These are phyloP conservation scores for Coccomyxa sp. DNA, from an alignment of 139 green algal genomes.

Conservation along the genomic window DNA sequence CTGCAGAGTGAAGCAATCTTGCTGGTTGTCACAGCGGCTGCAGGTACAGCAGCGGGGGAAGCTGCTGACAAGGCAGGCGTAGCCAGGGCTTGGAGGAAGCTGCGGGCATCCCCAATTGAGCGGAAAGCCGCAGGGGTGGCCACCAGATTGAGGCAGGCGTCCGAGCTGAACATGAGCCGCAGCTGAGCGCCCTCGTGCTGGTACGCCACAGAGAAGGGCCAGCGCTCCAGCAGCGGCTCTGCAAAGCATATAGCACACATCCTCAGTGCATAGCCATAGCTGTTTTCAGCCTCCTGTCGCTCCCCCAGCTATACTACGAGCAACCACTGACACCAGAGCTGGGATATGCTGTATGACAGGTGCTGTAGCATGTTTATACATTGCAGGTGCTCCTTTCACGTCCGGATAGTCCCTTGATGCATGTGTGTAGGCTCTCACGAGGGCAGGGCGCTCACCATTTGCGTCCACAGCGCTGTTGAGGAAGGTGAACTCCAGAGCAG, in stretches of 20 bases:
- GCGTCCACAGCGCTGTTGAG: constrained; percentile 36
- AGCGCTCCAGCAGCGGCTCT: constrained; percentile 30
- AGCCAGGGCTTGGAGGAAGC: constrained; percentile 21
- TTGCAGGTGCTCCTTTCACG: too few species aligned
- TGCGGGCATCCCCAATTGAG: constrained; percentile 31
- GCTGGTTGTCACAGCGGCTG: too few species aligned
- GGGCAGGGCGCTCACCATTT: constrained; percentile 27
- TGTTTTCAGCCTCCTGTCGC: not conserved
- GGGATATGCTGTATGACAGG: too few species aligned
- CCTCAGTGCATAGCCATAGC: not conserved
- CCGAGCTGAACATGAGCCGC: constrained; percentile 14
- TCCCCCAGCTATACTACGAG: too few species aligned
- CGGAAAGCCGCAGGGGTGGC: constrained; percentile 29
- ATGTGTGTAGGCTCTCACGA: too few species aligned
- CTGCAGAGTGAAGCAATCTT: too few species aligned
- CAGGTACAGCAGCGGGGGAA: too few species aligned
- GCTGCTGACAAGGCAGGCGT: not conserved
- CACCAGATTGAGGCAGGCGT: constrained; percentile 18
- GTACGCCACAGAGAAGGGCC: constrained; percentile 18
- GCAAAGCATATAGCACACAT: not conserved
- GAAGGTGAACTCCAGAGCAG: constrained; percentile 24
- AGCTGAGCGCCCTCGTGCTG: not conserved
- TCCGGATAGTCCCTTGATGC: too few species aligned
- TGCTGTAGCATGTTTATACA: too few species aligned
- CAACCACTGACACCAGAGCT: too few species aligned